A percentile compares a stretch with the other conserved stretches of the same genome.
These are phyloP conservation scores for Saccharomycopsis fibuligera DNA, from an alignment of 805 yeast genomes.

Conservation along the genomic window DNA sequence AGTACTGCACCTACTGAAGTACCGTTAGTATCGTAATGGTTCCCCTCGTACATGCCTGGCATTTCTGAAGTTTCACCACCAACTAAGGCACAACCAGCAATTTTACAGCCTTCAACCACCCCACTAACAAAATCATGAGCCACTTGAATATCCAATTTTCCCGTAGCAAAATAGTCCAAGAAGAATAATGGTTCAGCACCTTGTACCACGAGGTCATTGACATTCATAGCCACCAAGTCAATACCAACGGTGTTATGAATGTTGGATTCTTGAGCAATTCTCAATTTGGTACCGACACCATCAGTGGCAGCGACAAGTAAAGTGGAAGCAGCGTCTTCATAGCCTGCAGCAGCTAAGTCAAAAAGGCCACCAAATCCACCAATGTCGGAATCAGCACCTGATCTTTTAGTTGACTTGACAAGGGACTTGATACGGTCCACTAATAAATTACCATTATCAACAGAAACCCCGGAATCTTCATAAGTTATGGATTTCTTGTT, in stretches of 20 bases:
- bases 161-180: conserved; percentile 94
- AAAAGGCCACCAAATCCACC: conserved; percentile 99
- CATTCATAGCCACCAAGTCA: conserved; percentile 98
- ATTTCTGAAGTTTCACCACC: conserved; percentile 99
- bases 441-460: conserved; percentile 86
- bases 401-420: conserved; percentile 87
- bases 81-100: conserved; percentile 94
- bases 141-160: conserved; percentile 73
- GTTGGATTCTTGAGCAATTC: conserved; percentile 84
- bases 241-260: conserved; percentile 98
- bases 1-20: conserved; percentile 97
- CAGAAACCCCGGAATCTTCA: conserved; percentile 95
- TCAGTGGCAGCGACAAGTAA: conserved; percentile 95
- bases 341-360: conserved; percentile 85
- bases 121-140: conserved; percentile 90
- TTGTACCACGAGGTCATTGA: conserved; percentile 94
- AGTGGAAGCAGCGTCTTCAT: conserved; percentile 62
- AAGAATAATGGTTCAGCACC: conserved; percentile 98
- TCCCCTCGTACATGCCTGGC: conserved; percentile 97
- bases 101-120: conserved; percentile 93
- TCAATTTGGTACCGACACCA: conserved; percentile 96
- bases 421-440: conserved; percentile 86
- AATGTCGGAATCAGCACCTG: conserved; percentile 96
- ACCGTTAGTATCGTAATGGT: conserved; percentile 97
- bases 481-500: conserved; percentile 58